These are phyloP conservation scores for Colletotrichum costaricense DNA, from an alignment of 2,329 filamentous ascomycete genomes.

Conservation along the genomic window DNA sequence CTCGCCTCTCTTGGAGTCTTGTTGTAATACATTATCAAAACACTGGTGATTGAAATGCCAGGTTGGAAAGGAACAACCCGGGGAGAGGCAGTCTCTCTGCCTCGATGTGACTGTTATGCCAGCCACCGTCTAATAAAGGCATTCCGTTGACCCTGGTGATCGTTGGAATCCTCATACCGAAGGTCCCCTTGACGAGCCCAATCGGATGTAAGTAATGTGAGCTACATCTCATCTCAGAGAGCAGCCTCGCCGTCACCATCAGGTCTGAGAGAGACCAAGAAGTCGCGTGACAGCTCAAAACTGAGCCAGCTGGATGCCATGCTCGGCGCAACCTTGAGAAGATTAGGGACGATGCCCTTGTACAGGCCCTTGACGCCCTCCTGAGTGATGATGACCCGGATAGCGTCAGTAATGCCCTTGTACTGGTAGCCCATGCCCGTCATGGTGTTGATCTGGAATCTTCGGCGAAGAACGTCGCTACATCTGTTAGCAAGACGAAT, in stretches of 20 bases:
- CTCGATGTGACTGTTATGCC: constrained; percentile 4
- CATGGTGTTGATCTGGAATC: constrained; percentile 99
- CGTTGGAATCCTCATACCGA: not conserved
- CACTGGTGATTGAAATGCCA: constrained; percentile 25
- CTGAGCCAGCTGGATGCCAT: constrained; percentile 99
- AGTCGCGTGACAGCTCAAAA: constrained; percentile 93
- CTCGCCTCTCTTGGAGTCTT: constrained; percentile 13
- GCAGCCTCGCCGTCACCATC: constrained; percentile 45
- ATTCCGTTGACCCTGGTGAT: not conserved
- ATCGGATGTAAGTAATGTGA: not conserved
- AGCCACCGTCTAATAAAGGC: constrained; percentile 26
- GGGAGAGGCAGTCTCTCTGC: constrained; percentile 24
- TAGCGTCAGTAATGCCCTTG: constrained; percentile 84
- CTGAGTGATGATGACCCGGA: constrained; percentile 82
- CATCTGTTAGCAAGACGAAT: constrained; percentile 39
- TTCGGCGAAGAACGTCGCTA: constrained; percentile 89
- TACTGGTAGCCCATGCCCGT: constrained; percentile 98
- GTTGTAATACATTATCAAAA: constrained; percentile 35
- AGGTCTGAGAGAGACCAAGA: constrained; percentile 74
- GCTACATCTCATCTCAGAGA: constrained; percentile 18
- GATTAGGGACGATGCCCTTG: constrained; percentile 94
- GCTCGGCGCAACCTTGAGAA: constrained; percentile 96
- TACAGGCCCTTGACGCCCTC: constrained; percentile 90
- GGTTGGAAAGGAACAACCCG: not conserved
- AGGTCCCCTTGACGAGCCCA: not conserved